These are phyloP conservation scores for Phialemoniopsis sp. DNA, from an alignment of 2,329 filamentous ascomycete species.

Conservation along the genomic window DNA sequence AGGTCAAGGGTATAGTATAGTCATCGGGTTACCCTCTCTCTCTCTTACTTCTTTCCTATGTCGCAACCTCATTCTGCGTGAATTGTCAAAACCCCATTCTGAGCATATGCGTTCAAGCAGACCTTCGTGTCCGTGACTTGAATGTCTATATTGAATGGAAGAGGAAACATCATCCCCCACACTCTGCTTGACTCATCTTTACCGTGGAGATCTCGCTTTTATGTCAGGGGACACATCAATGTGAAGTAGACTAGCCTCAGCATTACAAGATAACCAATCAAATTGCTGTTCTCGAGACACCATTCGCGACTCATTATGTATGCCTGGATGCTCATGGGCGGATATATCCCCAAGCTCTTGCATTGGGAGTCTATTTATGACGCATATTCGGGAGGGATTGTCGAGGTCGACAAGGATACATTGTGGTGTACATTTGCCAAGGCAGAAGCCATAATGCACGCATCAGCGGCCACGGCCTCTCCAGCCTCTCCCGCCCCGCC, in stretches of 20 bases:
- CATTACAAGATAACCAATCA: too few relatives aligned
- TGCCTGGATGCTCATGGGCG: too few relatives aligned
- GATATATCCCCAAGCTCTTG: too few relatives aligned
- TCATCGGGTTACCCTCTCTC: not conserved
- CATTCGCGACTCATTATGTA: too few relatives aligned
- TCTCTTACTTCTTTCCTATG: not conserved
- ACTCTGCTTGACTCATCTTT: conserved; percentile 39
- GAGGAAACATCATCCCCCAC: conserved; percentile 33
- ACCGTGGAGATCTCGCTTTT: conserved; percentile 39
- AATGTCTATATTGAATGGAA: conserved; percentile 42
- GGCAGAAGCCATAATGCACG: too few relatives aligned
- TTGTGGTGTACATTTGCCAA: too few relatives aligned
- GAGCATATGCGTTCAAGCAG: conserved; percentile 39
- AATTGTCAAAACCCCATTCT: conserved; percentile 21
- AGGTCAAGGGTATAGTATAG: too few relatives aligned
- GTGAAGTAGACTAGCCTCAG: too few relatives aligned
- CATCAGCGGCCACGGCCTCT: conserved; percentile 11
- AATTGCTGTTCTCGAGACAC: too few relatives aligned
- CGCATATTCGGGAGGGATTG: too few relatives aligned
- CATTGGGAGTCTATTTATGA: too few relatives aligned
- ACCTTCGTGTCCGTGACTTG: conserved; percentile 31
- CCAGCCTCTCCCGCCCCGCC: conserved; percentile 30
- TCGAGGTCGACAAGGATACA: too few relatives aligned
- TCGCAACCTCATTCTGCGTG: not conserved
- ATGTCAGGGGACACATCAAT: conserved; percentile 37